Conservation (phyloP, 129 eudicot genomes). For the Helichrysum umbraculigerum region DNA sequence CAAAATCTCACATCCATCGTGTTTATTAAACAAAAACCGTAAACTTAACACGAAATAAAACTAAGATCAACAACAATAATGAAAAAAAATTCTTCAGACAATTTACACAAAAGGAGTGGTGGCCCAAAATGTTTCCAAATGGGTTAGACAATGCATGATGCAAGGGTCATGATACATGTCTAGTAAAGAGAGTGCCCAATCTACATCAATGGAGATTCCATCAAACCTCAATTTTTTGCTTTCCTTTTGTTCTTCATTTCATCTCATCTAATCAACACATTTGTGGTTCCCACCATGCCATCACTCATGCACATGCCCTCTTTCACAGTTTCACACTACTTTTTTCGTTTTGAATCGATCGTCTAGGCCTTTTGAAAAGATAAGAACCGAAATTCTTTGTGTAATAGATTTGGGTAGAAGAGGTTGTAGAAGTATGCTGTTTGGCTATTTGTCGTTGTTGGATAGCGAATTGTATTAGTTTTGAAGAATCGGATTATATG, state of each 20-base stretch:
- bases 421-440: background rate
- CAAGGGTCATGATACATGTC: conserved; percentile 85
- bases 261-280: conserved; percentile 26
- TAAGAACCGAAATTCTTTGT: background rate
- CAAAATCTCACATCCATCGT: background rate
- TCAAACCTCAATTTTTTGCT: conserved; percentile 48
- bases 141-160: conserved; percentile 84
- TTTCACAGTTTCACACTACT: conserved; percentile 26
- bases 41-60: background rate
- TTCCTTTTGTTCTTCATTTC: conserved; percentile 40
- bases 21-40: background rate
- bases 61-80: background rate
- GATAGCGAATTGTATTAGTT: background rate
- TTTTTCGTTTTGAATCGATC: conserved; percentile 2
- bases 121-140: conserved; percentile 39
- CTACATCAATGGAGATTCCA: conserved; percentile 66
- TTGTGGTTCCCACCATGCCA: conserved; percentile 47
- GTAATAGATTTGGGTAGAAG: background rate
- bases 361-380: background rate
- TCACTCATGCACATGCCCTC: conserved; percentile 52
- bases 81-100: background rate
- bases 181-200: conserved; percentile 59
- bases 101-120: conserved; percentile 23
- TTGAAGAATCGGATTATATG: too few relatives aligned
- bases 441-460: background rate